Evolutionary conservation across 768 basidiomycete genomes (phyloP).

Genomic region (Mycena metata): DNA sequence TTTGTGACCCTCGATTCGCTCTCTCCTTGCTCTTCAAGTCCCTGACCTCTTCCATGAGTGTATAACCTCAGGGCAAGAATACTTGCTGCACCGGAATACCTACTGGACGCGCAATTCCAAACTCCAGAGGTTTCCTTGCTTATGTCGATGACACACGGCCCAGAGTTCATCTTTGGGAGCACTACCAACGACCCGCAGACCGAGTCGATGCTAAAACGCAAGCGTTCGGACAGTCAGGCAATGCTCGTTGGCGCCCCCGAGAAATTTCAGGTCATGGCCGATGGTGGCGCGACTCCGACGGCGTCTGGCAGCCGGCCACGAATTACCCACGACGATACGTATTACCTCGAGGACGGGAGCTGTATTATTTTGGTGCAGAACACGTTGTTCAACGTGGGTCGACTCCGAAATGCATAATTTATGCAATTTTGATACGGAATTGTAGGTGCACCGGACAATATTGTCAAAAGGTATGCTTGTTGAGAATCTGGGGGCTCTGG

Average conservation of each 20-base stretch:
- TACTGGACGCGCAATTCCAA: no score
- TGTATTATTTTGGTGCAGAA: conserved; percentile 74
- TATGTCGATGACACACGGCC: conserved; percentile 5
- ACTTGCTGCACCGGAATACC: no score
- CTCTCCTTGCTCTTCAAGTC: no score
- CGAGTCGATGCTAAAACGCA: conserved; percentile 24
- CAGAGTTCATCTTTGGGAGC: conserved; percentile 22
- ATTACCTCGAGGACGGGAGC: conserved; percentile 78
- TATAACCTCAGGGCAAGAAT: no score
- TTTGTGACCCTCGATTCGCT: no score
- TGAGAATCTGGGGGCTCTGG: no score
- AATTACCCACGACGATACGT: conserved; percentile 61
- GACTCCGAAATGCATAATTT: background rate
- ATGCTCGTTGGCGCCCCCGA: conserved; percentile 38
- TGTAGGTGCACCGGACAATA: conserved; percentile 70
- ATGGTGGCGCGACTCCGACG: conserved; percentile 11
- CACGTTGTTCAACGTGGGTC: conserved; percentile 76
- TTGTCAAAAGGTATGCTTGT: conserved; percentile 60
- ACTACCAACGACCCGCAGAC: background rate
- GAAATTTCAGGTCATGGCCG: conserved; percentile 31
- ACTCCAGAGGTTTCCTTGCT: no score
- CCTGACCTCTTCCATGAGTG: no score
- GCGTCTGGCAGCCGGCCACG: conserved; percentile 20
- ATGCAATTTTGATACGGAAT: conserved; percentile 17
- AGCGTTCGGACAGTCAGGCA: conserved; percentile 45